Evolutionary conservation across 2,329 filamentous ascomycete genomes (phyloP), one percentile per base, ranked within the genome.

Genomic region (Colletotrichum scovillei): DNA sequence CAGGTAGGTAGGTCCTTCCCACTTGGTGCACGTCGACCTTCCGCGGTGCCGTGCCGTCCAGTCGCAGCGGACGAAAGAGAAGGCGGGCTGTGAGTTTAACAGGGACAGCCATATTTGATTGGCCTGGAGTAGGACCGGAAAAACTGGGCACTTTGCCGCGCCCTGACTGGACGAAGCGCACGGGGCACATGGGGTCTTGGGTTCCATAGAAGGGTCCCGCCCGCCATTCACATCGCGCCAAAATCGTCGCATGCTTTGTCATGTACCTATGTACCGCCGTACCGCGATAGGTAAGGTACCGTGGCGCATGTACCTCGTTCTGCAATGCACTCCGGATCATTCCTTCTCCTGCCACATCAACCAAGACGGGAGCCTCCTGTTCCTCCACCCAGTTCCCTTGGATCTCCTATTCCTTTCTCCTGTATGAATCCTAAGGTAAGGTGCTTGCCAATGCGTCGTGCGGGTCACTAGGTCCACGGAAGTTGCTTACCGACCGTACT

Each of bases 151-250:
- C 42, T 24, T 57, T 63, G 19, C 67, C 62, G 71, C 56, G 71
- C 56, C 35, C 22, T 71, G 62, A 71, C 26, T 71, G 67, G 71
- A 26, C 67, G 59, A 49, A 30, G n/a, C 32, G 67, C 46, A 60
- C 35, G 22, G 46, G 19, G 42, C 32, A 49, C 19, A 22, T 49
- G 42, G 42, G 19, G 19, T n/a, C 19, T 9, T 49, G 8, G 42
- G 42, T 11, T 7, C 42, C 42, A 22, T 22, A 49, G 42, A 60
- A 14, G 19, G 38, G 67, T 52, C 38, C 60, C 60, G n/a, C 60
- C 60, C 19, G 49, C 67, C 67, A 71, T 56, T 71, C 26, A 62
- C 52, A 58, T 66, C 30, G 67, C 60, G 46, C 67, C 59, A 73
- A 73, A 59, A 64, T 69, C 42, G 55, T 38, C 16, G 14, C 46